Evolutionary conservation across 1,284 basidiomycete species (phyloP), one percentile per base, ranked within the genome.

Genomic region (Termitomyces sp.): DNA sequence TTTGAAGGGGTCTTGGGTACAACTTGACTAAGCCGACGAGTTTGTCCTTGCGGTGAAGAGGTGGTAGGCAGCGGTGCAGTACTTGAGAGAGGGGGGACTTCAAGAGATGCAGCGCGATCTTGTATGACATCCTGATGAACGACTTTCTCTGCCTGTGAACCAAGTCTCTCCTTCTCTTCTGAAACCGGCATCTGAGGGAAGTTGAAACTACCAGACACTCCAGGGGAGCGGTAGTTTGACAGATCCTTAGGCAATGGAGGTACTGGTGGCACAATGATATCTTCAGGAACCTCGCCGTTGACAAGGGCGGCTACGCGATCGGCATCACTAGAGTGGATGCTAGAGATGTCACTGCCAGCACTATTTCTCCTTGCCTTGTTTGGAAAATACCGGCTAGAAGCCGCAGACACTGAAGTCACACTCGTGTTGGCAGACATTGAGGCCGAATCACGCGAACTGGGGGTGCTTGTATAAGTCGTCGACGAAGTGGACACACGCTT

Each of bases 181-280:
- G 66, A 58, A 49, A 60, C 54, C 17, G 71, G 66, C 40, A 64
- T 59, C 53, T 75, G 68, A 12, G 81, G 78, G 64, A 84, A 83
- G 19, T 70, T 67, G 50, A 82, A 65, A 34, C 75, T 73, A 17
- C 77, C 72, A 13, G 83, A 78, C 54, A 79, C 80, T 42, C 77
- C 73, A 38, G 78, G 81, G 5, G 91, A 87, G 58, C 86, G 84
- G 71, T 87, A 94, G 17, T 73, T 81, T 36, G 90, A 88, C 60
- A 93, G 71, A 62, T 94, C 92, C 72, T 97, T 98, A 36, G 96
- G 96, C 19, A 99, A 74, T 42, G 97, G 96, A 33, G 96, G 96
- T 1, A 99, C 97, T 21, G 96, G 96, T 1, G 97, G 96, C 5
- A 98, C 94, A 56, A 72, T 64, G 58, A 74, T 70, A 57, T 84